Percentiles rank a stretch among this genome's conserved stretches.
Evolutionary conservation across 108 stramenopile species (phyloP).

Genomic region (Pseudonitzschia multiseries): DNA sequence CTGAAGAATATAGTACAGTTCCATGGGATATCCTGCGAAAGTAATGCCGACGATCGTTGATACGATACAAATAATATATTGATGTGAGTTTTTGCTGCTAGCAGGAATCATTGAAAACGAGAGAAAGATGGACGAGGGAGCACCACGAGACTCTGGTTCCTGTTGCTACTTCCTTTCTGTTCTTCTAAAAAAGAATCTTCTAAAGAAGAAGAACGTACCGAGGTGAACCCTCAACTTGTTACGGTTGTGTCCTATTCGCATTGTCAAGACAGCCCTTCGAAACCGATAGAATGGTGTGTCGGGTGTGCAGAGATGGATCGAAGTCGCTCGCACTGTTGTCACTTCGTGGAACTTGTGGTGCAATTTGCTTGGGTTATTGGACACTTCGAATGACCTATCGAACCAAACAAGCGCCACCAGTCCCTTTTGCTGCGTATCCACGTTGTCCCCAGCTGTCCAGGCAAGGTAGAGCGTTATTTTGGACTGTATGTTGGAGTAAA

Average conservation of each 20-base stretch:
- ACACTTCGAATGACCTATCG: background rate
- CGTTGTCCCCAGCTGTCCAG: background rate
- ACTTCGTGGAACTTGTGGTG: too few relatives aligned
- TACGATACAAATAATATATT: too few relatives aligned
- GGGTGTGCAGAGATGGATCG: background rate
- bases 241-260: background rate
- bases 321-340: background rate
- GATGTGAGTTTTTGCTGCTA: too few relatives aligned
- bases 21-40: background rate
- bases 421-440: background rate
- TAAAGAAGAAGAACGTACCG: background rate
- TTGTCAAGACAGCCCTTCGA: background rate
- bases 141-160: too few relatives aligned
- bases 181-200: background rate
- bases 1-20: background rate
- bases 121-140: too few relatives aligned
- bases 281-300: background rate
- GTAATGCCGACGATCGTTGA: too few relatives aligned
- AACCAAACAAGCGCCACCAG: background rate
- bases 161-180: too few relatives aligned
- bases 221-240: background rate
- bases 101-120: too few relatives aligned
- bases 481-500: background rate
- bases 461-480: background rate
- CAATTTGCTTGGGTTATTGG: background rate